A percentile compares a stretch with the other conserved stretches of the same genome.
phyloP scores from a whole-genome alignment of 1,284 basidiomycete genomes.

The Naganishia liquefaciens region DNA sequence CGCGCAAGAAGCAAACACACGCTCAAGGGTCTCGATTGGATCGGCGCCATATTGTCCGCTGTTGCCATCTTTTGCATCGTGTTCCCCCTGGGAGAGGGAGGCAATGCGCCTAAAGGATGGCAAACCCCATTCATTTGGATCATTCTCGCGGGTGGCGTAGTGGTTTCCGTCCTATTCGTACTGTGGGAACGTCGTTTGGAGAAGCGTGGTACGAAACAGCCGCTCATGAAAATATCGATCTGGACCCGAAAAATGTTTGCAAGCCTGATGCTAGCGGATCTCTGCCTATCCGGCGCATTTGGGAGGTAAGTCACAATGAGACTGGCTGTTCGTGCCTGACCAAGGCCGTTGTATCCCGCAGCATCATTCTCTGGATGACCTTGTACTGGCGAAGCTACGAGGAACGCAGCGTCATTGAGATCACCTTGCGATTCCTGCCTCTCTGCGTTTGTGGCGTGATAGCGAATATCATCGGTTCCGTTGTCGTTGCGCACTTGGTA shows the following conservation, averaged over 20 bases:
- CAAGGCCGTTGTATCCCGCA: neutral
- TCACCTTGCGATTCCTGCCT: constrained; percentile 17
- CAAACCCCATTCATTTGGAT: constrained; percentile 23
- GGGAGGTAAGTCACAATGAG: constrained; percentile 5
- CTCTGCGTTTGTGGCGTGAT: constrained; percentile 14
- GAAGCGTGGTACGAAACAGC: constrained; percentile 5
- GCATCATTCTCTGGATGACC: constrained; percentile 21
- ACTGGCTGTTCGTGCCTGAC: neutral
- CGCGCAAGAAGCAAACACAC: constrained; percentile 14
- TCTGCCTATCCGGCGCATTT: constrained; percentile 14
- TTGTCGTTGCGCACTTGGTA: constrained; percentile 13
- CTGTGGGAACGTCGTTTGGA: constrained; percentile 19
- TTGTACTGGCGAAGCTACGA: constrained; percentile 23
- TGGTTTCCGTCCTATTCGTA: constrained; percentile 13
- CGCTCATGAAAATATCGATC: constrained; percentile 22
- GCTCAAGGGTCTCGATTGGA: constrained; percentile 23
- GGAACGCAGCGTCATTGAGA: constrained; percentile 12
- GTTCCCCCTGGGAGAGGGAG: constrained; percentile 17
- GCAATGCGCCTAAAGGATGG: constrained; percentile 15
- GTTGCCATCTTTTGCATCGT: constrained; percentile 20
- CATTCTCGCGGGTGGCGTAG: constrained; percentile 4
- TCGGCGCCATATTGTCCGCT: constrained; percentile 10
- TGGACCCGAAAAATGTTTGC: constrained; percentile 22
- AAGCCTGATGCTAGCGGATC: constrained; percentile 19
- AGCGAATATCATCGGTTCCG: constrained; percentile 13